Percentiles rank a stretch among this genome's conserved stretches.
These are phyloP conservation scores for Cyberlindnera meyerae DNA, from an alignment of 805 yeast genomes.

Conservation along the genomic window DNA sequence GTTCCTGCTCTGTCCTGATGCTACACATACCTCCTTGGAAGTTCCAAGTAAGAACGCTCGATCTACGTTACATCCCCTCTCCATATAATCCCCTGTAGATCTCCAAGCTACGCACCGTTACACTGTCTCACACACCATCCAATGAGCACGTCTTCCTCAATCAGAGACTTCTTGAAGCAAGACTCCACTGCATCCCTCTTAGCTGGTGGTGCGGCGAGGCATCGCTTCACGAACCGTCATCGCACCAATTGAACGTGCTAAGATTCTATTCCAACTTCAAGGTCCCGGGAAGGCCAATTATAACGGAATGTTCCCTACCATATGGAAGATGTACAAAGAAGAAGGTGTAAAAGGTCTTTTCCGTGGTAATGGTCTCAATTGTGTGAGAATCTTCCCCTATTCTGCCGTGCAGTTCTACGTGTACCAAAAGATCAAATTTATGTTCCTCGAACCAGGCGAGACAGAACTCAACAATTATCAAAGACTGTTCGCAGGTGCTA, in stretches of 20 bases:
- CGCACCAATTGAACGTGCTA: conserved; percentile 92
- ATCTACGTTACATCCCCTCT: too few species aligned
- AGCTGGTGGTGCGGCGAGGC: conserved; percentile 73
- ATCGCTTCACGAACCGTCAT: conserved; percentile 85
- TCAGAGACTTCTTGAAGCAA: conserved; percentile 14
- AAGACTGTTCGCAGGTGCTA: conserved; percentile 69
- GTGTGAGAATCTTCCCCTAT: conserved; percentile 87
- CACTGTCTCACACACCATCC: too few species aligned
- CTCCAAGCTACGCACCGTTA: too few species aligned
- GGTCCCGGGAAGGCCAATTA: conserved; percentile 44
- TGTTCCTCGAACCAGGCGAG: conserved; percentile 29
- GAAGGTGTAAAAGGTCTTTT: conserved; percentile 91
- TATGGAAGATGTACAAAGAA: conserved; percentile 72
- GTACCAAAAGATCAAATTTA: conserved; percentile 57
- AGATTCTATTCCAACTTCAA: conserved; percentile 86
- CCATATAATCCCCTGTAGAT: too few species aligned
- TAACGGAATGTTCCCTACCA: conserved; percentile 71
- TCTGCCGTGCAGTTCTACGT: conserved; percentile 91
- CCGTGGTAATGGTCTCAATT: conserved; percentile 87
- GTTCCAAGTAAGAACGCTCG: too few species aligned
- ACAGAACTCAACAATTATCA: conserved; percentile 46
- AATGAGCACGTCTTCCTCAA: not conserved
- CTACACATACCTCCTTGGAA: too few species aligned
- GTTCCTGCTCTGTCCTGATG: too few species aligned
- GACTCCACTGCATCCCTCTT: conserved; percentile 60